phyloP scores from a whole-genome alignment of 768 basidiomycete genomes.

The Tulasnella sp. region DNA sequence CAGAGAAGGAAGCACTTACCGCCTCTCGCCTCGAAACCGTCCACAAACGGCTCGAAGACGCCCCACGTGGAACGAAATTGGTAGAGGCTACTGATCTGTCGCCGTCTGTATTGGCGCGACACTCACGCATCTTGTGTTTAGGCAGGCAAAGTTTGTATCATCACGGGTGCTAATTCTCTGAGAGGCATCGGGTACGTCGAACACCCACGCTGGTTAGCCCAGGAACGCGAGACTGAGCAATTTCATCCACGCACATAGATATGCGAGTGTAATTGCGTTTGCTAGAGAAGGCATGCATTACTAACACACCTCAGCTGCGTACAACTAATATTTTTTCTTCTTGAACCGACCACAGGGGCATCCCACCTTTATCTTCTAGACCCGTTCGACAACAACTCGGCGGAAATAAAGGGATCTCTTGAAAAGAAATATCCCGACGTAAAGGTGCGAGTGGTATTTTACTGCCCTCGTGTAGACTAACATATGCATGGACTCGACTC shows the following conservation, averaged over 20 bases:
- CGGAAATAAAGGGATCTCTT: slow-evolving; percentile 65
- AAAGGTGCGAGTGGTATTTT: slow-evolving; percentile 59
- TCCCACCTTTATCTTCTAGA: slow-evolving; percentile 44
- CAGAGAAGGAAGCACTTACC: not conserved
- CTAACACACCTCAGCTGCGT: not conserved
- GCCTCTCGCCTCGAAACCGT: not conserved
- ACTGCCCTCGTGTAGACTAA: slow-evolving; percentile 58
- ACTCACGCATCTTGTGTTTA: not conserved
- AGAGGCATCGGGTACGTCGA: slow-evolving; percentile 86
- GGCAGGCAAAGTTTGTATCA: slow-evolving; percentile 69
- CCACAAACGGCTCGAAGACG: not conserved
- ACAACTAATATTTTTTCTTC: not conserved
- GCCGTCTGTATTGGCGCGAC: not conserved
- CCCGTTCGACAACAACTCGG: slow-evolving; percentile 61
- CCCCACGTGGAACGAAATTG: not conserved
- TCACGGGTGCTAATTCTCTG: slow-evolving; percentile 82
- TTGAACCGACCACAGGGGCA: slow-evolving; percentile 49
- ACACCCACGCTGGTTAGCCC: too few relatives aligned
- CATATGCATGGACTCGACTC: slow-evolving; percentile 62
- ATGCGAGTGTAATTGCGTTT: slow-evolving; percentile 65
- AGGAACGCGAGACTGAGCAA: too few relatives aligned
- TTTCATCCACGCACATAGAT: slow-evolving; percentile 41
- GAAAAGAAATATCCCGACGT: slow-evolving; percentile 66
- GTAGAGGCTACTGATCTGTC: not conserved
- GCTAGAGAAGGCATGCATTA: slow-evolving; percentile 66